Evolutionary conservation across 305 asterid genomes (phyloP).

Genomic region (Fraxinus sp.): DNA sequence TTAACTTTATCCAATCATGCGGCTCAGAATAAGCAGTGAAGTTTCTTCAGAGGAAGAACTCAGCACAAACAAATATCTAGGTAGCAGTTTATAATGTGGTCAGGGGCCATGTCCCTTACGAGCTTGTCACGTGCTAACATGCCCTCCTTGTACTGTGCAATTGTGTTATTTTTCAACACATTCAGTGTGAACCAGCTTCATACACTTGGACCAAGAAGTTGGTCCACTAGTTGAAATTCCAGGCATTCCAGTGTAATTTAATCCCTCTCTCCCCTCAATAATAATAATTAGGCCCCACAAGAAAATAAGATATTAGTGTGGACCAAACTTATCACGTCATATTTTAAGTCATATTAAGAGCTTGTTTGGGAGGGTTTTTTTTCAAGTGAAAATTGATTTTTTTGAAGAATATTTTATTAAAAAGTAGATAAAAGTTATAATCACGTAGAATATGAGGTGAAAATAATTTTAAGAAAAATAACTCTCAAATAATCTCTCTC

Average conservation of each 20-base stretch:
- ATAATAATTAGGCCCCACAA: too few relatives aligned
- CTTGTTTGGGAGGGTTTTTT: too few relatives aligned
- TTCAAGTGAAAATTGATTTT: too few relatives aligned
- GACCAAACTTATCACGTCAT: not conserved
- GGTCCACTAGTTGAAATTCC: constrained; percentile 37
- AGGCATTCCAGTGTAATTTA: constrained; percentile 33
- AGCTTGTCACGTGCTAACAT: constrained; percentile 39
- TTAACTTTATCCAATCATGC: not conserved
- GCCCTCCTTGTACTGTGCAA: constrained; percentile 35
- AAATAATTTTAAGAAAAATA: too few relatives aligned
- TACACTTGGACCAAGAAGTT: constrained; percentile 36
- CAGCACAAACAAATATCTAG: constrained; percentile 20
- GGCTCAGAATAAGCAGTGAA: not conserved
- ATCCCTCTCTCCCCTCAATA: constrained; percentile 19
- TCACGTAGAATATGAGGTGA: too few relatives aligned
- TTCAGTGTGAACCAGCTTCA: constrained; percentile 25
- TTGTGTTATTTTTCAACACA: constrained; percentile 17
- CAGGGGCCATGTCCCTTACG: constrained; percentile 28
- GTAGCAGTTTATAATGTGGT: constrained; percentile 19
- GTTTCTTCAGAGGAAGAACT: constrained; percentile 3
- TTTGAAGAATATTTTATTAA: too few relatives aligned
- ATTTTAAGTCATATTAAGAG: too few relatives aligned
- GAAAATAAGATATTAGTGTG: too few relatives aligned
- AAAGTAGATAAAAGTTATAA: too few relatives aligned
- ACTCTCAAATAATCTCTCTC: too few relatives aligned